Conservation (phyloP, 306 rosid species). For the Erythrophleum fordii region DNA sequence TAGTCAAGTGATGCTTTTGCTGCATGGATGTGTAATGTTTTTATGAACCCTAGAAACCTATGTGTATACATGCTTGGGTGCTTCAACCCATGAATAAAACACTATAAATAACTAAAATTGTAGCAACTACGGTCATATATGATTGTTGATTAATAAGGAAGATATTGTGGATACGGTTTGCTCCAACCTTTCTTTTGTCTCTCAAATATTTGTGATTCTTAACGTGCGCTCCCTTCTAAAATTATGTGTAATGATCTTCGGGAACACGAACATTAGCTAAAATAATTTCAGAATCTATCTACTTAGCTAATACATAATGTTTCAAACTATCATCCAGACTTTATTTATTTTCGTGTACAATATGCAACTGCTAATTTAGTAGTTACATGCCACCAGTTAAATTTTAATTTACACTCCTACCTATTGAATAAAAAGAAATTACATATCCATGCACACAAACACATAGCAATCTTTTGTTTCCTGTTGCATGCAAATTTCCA, state of each 20-base stretch:
- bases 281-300: not conserved
- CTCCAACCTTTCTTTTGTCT: not conserved
- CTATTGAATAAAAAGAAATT: not conserved
- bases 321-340: not conserved
- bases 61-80: not conserved
- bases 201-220: not conserved
- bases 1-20: not conserved
- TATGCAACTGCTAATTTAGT: not conserved
- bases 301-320: no score
- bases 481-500: not conserved
- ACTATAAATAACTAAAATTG: not conserved
- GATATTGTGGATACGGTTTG: not conserved
- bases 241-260: not conserved
- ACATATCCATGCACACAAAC: not conserved
- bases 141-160: not conserved
- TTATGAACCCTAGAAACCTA: no score
- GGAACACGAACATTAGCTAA: not conserved
- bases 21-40: not conserved
- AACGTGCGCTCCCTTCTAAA: not conserved
- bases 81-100: constrained; percentile 14
- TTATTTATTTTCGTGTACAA: not conserved
- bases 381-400: not conserved
- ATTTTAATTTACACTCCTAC: not conserved
- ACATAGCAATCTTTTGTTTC: not conserved
- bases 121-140: not conserved